Evolutionary conservation across 768 basidiomycete species (phyloP).

Genomic region (Tephrocybe sp.): DNA sequence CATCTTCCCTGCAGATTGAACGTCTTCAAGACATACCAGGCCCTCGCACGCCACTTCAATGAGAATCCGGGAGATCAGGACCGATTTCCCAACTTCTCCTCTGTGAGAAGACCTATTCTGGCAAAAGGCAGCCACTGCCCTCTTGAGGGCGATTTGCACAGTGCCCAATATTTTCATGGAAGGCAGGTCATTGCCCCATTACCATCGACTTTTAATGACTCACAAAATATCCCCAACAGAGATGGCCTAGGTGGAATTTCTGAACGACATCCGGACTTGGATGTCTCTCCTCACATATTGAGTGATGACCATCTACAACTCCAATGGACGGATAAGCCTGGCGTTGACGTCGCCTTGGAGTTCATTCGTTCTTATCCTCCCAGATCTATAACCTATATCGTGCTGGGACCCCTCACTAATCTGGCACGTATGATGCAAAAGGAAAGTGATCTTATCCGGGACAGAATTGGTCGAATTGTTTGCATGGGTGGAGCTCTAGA

Average conservation of each 20-base stretch:
- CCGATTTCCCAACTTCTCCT: conserved; percentile 66
- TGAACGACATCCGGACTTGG: conserved; percentile 65
- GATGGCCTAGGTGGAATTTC: conserved; percentile 70
- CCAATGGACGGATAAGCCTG: conserved; percentile 42
- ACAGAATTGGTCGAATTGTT: conserved; percentile 71
- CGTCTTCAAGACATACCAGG: conserved; percentile 74
- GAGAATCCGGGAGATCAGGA: conserved; percentile 49
- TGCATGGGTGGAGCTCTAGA: conserved; percentile 95
- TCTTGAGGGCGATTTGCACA: conserved; percentile 68
- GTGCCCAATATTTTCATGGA: conserved; percentile 86
- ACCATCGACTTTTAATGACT: neutral
- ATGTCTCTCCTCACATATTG: conserved; percentile 25
- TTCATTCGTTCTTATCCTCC: conserved; percentile 52
- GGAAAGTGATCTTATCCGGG: conserved; percentile 51
- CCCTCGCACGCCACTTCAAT: conserved; percentile 58
- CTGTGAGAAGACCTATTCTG: conserved; percentile 55
- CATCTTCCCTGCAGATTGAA: conserved; percentile 49
- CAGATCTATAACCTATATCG: conserved; percentile 67
- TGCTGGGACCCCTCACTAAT: conserved; percentile 78
- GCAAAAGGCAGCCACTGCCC: conserved; percentile 65
- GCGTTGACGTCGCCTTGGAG: conserved; percentile 52
- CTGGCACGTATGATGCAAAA: conserved; percentile 64
- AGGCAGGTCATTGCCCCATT: conserved; percentile 39
- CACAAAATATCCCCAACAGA: conserved; percentile 32
- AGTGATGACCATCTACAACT: conserved; percentile 43